Percentiles rank a stretch among this genome's conserved stretches.
phyloP scores from a whole-genome alignment of 192 early-diverging fungal species.

The Chytriomyces confervae region DNA sequence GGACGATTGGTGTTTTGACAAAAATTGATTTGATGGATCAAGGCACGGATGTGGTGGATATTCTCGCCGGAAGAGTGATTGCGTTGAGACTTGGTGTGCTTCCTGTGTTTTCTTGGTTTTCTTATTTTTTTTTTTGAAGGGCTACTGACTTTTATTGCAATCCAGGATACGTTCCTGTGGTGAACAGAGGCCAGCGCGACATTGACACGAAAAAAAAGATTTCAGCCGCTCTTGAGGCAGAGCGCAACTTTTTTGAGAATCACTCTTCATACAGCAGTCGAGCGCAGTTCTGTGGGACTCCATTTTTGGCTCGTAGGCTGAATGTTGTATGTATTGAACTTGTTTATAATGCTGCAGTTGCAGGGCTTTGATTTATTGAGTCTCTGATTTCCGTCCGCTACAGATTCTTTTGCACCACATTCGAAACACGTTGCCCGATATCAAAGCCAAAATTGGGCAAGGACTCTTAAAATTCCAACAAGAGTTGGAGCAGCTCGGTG shows the following conservation, averaged over 20 bases:
- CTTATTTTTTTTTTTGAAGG: no score
- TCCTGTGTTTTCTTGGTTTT: background rate
- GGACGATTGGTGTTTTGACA: conserved; percentile 99
- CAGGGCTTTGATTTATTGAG: no score
- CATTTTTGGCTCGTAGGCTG: conserved; percentile 92
- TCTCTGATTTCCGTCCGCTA: no score
- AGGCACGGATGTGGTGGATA: conserved; percentile 99
- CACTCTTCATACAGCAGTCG: conserved; percentile 93
- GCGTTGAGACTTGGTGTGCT: conserved; percentile 84
- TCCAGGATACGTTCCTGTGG: conserved; percentile 96
- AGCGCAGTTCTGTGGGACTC: conserved; percentile 98
- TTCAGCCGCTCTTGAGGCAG: conserved; percentile 82
- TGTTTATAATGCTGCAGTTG: no score
- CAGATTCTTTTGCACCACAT: conserved; percentile 98
- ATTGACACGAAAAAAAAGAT: conserved; percentile 95
- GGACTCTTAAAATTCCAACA: conserved; percentile 81
- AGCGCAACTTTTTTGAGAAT: conserved; percentile 93
- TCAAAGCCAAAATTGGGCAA: conserved; percentile 94
- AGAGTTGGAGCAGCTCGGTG: conserved; percentile 90
- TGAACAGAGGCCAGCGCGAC: conserved; percentile 98
- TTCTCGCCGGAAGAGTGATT: conserved; percentile 96
- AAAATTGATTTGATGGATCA: conserved; percentile 99
- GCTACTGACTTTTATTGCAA: no score
- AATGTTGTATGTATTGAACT: conserved; percentile 64
- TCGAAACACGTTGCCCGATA: conserved; percentile 95